These are phyloP conservation scores for Rhynchospora breviuscula DNA, from an alignment of 176 grass and related monocot species.

Conservation along the genomic window DNA sequence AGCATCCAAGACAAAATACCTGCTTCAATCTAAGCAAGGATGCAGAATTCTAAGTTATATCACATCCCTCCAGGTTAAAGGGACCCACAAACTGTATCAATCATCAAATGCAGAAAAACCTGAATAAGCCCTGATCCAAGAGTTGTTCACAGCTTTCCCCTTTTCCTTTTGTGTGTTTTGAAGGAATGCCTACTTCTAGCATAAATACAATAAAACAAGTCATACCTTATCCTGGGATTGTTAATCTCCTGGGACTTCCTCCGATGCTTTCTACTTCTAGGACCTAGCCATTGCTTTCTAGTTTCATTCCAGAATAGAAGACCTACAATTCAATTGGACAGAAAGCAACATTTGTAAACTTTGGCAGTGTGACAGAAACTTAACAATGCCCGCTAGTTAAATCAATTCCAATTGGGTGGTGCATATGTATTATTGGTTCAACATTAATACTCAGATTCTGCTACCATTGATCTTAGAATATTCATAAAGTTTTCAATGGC, in stretches of 20 bases:
- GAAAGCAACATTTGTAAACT: not conserved
- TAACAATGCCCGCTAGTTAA: not conserved
- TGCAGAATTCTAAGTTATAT: not conserved
- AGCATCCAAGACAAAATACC: not conserved
- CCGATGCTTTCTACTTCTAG: slow-evolving; percentile 34
- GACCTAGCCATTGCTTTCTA: slow-evolving; percentile 79
- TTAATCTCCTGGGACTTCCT: slow-evolving; percentile 34
- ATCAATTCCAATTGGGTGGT: not conserved
- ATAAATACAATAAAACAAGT: not conserved
- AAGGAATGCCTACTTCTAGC: not conserved
- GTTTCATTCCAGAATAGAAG: slow-evolving; percentile 83
- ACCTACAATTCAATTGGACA: slow-evolving; percentile 32
- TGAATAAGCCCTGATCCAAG: not conserved
- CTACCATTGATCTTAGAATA: not conserved
- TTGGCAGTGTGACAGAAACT: not conserved
- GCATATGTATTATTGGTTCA: not conserved
- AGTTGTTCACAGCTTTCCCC: not conserved
- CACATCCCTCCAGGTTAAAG: not conserved
- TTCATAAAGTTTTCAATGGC: not conserved
- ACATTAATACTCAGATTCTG: not conserved
- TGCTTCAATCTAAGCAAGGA: not conserved
- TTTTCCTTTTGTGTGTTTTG: not conserved
- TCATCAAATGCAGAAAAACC: not conserved
- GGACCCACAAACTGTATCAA: not conserved
- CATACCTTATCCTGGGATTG: slow-evolving; percentile 74